Percentiles rank a stretch among this genome's conserved stretches.
Conservation (phyloP, 148 eudicot species). For the Chenopodium quinoa region DNA sequence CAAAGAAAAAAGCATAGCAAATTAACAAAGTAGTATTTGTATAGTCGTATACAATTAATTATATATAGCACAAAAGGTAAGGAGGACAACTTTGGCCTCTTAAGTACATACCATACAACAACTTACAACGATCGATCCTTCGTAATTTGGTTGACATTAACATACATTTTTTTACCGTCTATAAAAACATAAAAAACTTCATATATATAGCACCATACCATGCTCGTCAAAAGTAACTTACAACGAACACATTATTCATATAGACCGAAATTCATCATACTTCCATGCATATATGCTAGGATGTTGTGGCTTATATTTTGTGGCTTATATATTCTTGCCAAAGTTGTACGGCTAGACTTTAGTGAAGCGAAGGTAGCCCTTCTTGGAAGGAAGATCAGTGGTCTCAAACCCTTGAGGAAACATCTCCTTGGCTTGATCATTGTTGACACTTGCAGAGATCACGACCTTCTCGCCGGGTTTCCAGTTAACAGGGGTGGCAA, state of each 20-base stretch:
- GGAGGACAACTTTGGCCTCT: no score
- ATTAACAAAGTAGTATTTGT: no score
- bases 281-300: background rate
- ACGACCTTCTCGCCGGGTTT: constrained; percentile 71
- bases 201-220: background rate
- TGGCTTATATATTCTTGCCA: background rate
- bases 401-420: constrained; percentile 69
- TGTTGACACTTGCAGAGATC: constrained; percentile 62
- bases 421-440: constrained; percentile 61
- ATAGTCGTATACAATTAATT: no score
- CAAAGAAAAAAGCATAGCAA: no score
- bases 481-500: constrained; percentile 89
- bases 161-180: background rate
- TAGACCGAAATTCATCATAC: background rate
- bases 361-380: constrained; percentile 72
- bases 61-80: no score
- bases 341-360: constrained; percentile 29
- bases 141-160: background rate
- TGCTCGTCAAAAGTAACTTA: background rate
- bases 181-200: background rate
- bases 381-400: constrained; percentile 59
- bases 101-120: no score
- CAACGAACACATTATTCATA: background rate
- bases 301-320: background rate
- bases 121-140: background rate